Evolutionary conservation across 306 rosid species (phyloP), one percentile per base, ranked within the genome.

Genomic region (Cercis canadensis): DNA sequence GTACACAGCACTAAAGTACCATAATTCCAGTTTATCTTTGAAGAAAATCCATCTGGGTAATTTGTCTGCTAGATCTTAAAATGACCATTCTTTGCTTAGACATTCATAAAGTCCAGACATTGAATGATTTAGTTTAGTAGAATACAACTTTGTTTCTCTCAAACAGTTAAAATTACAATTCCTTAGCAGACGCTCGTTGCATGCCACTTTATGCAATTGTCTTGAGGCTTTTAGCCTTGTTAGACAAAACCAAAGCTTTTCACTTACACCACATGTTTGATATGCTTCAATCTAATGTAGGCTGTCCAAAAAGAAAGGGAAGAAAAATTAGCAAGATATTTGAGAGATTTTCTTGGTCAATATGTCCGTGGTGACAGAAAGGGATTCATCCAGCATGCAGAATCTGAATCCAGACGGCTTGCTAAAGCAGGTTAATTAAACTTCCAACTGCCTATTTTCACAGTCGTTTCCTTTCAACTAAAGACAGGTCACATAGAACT

Each of bases 221-320:
- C n/a, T n/a, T n/a, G n/a, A n/a, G 29, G 29, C 29, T 24, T 24
- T 24, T 24, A 24, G 29, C 29, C 3, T 24, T 24, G 29, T 24
- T 24, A 24, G n/a, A n/a, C n/a, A 24, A 1, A 3, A 24, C 29
- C 29, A 24, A 24, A 24, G 29, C 29, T 24, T 24, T 24, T 24
- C 43, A 12, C 67, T 14, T 34, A 19, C 31, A 44, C 61, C 43
- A n/a, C 43, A 24, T 46, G 66, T 41, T 45, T 69, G 50, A 11
- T 65, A 21, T 61, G 70, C 18, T 41, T 75, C 75, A 59, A 52
- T 67, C 24, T 40, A 21, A n/a, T 57, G 62, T 74, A 94, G 97
- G 91, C 80, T 54, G 87, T 91, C 61, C 96, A 91, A 63, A 89
- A 56, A 80, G 99, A 94, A 79, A 87, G 99, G 80, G 99, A 91